A percentile compares a stretch with the other conserved stretches of the same genome.
Evolutionary conservation across 2,329 filamentous ascomycete genomes (phyloP).

Genomic region (Pleurostoma richardsiae): DNA sequence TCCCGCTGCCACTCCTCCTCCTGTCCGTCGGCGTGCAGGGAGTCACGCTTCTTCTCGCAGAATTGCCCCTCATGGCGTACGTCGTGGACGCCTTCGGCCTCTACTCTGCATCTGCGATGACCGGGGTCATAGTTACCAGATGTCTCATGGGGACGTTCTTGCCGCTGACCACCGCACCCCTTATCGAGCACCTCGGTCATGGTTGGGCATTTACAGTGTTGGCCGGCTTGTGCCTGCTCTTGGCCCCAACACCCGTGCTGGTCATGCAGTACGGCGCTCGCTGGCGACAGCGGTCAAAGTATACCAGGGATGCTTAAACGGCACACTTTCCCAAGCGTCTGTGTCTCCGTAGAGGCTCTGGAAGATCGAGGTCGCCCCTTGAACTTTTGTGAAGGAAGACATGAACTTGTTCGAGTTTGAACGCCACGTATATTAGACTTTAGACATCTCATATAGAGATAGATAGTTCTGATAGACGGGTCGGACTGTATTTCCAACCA

Average conservation of each 20-base stretch:
- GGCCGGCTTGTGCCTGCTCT: constrained; percentile 29
- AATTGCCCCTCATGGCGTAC: constrained; percentile 48
- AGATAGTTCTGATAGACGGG: no score
- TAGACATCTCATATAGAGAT: no score
- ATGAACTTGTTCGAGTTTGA: no score
- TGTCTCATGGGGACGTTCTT: constrained; percentile 53
- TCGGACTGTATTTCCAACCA: no score
- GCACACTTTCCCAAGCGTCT: no score
- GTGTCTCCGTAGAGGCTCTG: no score
- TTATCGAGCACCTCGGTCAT: constrained; percentile 43
- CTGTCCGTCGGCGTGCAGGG: constrained; percentile 38
- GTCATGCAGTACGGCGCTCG: constrained; percentile 43
- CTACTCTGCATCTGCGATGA: constrained; percentile 53
- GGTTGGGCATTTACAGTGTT: constrained; percentile 45
- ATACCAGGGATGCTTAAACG: constrained; percentile 27
- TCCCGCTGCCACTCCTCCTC: constrained; percentile 38
- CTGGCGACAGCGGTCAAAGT: constrained; percentile 47
- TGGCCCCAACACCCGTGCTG: constrained; percentile 46
- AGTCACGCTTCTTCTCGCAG: constrained; percentile 34
- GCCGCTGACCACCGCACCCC: constrained; percentile 42
- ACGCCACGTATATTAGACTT: no score
- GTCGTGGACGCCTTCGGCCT: constrained; percentile 52
- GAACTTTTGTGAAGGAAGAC: no score
- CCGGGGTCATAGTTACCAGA: constrained; percentile 48
- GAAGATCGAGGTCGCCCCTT: no score